A percentile compares a stretch with the other conserved stretches of the same genome.
Conservation (phyloP, 345 rosid species). For the Corchorus olitorius region DNA sequence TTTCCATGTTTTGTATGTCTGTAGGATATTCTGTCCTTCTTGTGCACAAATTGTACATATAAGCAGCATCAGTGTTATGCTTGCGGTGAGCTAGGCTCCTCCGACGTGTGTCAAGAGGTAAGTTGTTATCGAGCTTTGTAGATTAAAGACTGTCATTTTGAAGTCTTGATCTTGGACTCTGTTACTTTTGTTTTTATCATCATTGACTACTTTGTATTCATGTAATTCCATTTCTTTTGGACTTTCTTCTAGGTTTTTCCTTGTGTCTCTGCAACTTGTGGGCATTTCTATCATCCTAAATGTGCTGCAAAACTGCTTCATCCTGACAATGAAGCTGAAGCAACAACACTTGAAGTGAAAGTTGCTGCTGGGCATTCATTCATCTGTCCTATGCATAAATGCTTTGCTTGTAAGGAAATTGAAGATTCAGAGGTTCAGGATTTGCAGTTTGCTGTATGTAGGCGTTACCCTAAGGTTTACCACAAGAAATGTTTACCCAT, state of each 20-base stretch:
- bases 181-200: neutral
- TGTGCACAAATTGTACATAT: slow-evolving; percentile 57
- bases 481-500: slow-evolving; percentile 73
- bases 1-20: slow-evolving; percentile 23
- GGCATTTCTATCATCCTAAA: slow-evolving; percentile 68
- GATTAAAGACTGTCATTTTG: neutral
- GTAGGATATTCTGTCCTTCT: slow-evolving; percentile 50
- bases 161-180: neutral
- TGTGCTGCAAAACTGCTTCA: slow-evolving; percentile 64
- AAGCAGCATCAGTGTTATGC: slow-evolving; percentile 69
- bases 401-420: slow-evolving; percentile 46
- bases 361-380: slow-evolving; percentile 61
- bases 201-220: neutral
- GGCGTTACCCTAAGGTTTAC: slow-evolving; percentile 79
- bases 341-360: slow-evolving; percentile 35
- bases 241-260: slow-evolving; percentile 52
- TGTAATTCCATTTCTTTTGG: neutral
- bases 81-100: slow-evolving; percentile 70
- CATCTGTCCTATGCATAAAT: slow-evolving; percentile 66
- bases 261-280: slow-evolving; percentile 67
- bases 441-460: slow-evolving; percentile 66
- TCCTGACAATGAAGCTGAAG: slow-evolving; percentile 36
- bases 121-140: neutral
- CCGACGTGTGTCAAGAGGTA: slow-evolving; percentile 61
- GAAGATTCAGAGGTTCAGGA: slow-evolving; percentile 46